Percentiles rank a stretch among this genome's conserved stretches.
These are phyloP conservation scores for Mercurialis annua DNA, from an alignment of 345 rosid genomes.

Conservation along the genomic window DNA sequence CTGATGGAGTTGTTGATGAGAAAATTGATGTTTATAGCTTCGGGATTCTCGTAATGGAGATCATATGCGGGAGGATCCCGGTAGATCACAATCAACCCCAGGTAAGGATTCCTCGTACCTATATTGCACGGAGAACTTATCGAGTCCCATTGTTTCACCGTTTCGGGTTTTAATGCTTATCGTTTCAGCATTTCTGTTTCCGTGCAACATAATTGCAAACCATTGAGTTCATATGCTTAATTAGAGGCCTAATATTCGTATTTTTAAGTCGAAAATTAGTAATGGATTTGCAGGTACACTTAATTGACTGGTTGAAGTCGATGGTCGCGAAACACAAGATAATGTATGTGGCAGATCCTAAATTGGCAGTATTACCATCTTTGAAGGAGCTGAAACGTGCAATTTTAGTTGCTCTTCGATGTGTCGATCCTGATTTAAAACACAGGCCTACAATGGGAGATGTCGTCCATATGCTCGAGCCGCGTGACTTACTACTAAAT, in stretches of 20 bases:
- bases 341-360: conserved; percentile 53
- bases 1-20: conserved; percentile 26
- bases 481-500: conserved; percentile 51
- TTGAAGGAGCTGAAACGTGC: conserved; percentile 59
- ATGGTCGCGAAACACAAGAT: conserved; percentile 56
- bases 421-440: conserved; percentile 55
- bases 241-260: neutral
- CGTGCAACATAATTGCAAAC: too few relatives aligned
- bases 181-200: too few relatives aligned
- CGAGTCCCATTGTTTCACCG: too few relatives aligned
- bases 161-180: too few relatives aligned
- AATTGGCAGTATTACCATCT: conserved; percentile 46
- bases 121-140: too few relatives aligned
- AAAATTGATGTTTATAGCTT: conserved; percentile 62
- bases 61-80: conserved; percentile 54
- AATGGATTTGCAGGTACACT: conserved; percentile 34
- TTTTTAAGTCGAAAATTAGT: neutral
- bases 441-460: conserved; percentile 74
- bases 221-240: neutral
- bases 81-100: conserved; percentile 47
- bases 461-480: conserved; percentile 73
- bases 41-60: conserved; percentile 71
- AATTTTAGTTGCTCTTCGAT: conserved; percentile 56
- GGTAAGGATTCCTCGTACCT: conserved; percentile 28
- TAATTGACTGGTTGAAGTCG: conserved; percentile 65